A percentile compares a stretch with the other conserved stretches of the same genome.
Conservation (phyloP, 177 flowering plant genomes). For the Tripterygium wilfordii region DNA sequence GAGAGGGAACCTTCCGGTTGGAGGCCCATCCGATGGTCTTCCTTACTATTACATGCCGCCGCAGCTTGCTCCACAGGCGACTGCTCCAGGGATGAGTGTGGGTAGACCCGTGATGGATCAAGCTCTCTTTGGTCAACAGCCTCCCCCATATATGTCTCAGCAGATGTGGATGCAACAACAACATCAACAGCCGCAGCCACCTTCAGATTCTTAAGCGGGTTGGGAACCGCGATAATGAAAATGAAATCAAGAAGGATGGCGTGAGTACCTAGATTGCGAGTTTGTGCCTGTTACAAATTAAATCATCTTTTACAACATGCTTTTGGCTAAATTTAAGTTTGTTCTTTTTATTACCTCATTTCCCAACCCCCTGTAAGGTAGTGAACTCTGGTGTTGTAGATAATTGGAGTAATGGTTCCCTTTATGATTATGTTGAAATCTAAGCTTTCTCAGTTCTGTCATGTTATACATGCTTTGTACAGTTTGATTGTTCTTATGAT, state of each 20-base stretch:
- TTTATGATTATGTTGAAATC: too few relatives aligned
- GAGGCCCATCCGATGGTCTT: constrained; percentile 41
- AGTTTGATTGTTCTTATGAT: too few relatives aligned
- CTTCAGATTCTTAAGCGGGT: constrained; percentile 2
- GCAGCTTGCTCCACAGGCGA: constrained; percentile 33
- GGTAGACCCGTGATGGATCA: constrained; percentile 47
- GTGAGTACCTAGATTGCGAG: constrained; percentile 1
- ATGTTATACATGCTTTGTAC: too few relatives aligned
- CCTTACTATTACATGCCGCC: constrained; percentile 59
- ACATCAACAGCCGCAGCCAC: constrained; percentile 25
- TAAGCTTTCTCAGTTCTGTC: too few relatives aligned
- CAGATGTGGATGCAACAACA: constrained; percentile 58
- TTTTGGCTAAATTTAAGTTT: too few relatives aligned
- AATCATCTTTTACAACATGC: too few relatives aligned
- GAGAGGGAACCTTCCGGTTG: constrained; percentile 42
- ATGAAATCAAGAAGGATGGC: not conserved
- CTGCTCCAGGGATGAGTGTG: constrained; percentile 46
- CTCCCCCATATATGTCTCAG: constrained; percentile 37
- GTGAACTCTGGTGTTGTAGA: too few relatives aligned
- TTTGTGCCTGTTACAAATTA: too few relatives aligned
- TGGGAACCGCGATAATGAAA: not conserved
- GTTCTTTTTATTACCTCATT: too few relatives aligned
- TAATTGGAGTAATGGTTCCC: too few relatives aligned
- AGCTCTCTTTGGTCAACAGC: constrained; percentile 38
- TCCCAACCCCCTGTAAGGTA: too few relatives aligned